Conservation (phyloP, 1,284 basidiomycete species). For the Boletus albobrunnescens region DNA sequence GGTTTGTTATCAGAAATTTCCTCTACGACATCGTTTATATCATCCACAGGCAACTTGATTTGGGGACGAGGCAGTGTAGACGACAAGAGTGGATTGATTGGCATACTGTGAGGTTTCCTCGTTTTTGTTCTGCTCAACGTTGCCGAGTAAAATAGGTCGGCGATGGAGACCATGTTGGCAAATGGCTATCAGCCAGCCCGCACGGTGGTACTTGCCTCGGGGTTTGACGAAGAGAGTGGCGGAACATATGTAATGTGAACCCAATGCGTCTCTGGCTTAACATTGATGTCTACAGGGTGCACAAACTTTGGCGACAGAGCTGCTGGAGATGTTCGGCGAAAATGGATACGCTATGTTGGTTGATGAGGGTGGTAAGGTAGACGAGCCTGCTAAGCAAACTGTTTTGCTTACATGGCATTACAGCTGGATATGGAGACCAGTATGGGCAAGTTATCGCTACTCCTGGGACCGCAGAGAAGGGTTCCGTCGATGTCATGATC, state of each 20-base stretch:
- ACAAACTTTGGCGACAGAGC: constrained; percentile 29
- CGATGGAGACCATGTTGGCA: constrained; percentile 45
- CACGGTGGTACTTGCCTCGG: constrained; percentile 54
- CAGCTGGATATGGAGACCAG: constrained; percentile 28
- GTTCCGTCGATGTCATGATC: constrained; percentile 46
- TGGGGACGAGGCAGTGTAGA: constrained; percentile 51
- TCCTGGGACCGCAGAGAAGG: constrained; percentile 57
- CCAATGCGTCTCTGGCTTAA: background rate
- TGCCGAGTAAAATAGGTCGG: constrained; percentile 12
- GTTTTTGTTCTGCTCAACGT: background rate
- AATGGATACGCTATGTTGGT: constrained; percentile 53
- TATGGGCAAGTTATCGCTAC: constrained; percentile 38
- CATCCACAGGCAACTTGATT: constrained; percentile 35
- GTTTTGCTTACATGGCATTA: constrained; percentile 28
- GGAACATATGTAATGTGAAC: constrained; percentile 39
- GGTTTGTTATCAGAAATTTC: constrained; percentile 23
- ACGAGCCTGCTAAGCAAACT: constrained; percentile 3
- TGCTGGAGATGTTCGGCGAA: constrained; percentile 48
- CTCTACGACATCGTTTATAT: background rate
- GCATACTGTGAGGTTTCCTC: constrained; percentile 34
- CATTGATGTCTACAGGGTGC: constrained; percentile 20
- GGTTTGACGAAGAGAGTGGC: constrained; percentile 62
- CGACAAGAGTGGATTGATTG: constrained; percentile 50
- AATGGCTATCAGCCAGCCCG: constrained; percentile 43
- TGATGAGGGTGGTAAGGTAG: constrained; percentile 39